These are phyloP conservation scores for Boletus vinaceobasis DNA, from an alignment of 768 basidiomycete species.

Conservation along the genomic window DNA sequence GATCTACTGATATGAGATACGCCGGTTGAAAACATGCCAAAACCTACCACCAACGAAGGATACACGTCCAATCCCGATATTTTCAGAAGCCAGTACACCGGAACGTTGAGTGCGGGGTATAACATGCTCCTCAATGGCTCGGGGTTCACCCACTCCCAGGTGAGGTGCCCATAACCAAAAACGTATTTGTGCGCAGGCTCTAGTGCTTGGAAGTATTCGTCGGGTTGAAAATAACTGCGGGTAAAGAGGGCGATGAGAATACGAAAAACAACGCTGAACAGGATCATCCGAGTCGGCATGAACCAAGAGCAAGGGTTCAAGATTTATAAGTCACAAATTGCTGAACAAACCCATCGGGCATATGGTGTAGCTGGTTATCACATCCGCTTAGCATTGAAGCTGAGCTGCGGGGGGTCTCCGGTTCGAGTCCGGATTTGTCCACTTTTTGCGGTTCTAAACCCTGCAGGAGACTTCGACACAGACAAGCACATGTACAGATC, in stretches of 20 bases:
- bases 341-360: conserved; percentile 17
- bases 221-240: conserved; percentile 90
- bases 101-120: conserved; percentile 80
- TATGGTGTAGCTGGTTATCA: conserved; percentile 42
- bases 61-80: conserved; percentile 47
- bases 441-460: conserved; percentile 14
- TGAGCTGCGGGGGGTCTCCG: conserved; percentile 37
- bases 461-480: neutral
- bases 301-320: neutral
- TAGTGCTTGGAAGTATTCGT: conserved; percentile 93
- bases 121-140: conserved; percentile 74
- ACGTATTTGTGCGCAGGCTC: conserved; percentile 88
- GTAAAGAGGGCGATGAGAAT: conserved; percentile 65
- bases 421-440: conserved; percentile 41
- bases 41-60: conserved; percentile 60
- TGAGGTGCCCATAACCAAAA: conserved; percentile 88
- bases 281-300: conserved; percentile 13
- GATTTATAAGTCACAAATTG: neutral
- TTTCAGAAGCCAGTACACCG: conserved; percentile 71
- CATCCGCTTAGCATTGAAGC: conserved; percentile 38
- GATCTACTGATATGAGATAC: conserved; percentile 44
- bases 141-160: conserved; percentile 90
- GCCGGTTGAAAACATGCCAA: neutral
- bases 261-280: conserved; percentile 48
- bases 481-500: neutral